Percentiles rank a stretch among this genome's conserved stretches.
phyloP scores from a whole-genome alignment of 1,284 basidiomycete genomes.

The Fomitopsis pinicola region DNA sequence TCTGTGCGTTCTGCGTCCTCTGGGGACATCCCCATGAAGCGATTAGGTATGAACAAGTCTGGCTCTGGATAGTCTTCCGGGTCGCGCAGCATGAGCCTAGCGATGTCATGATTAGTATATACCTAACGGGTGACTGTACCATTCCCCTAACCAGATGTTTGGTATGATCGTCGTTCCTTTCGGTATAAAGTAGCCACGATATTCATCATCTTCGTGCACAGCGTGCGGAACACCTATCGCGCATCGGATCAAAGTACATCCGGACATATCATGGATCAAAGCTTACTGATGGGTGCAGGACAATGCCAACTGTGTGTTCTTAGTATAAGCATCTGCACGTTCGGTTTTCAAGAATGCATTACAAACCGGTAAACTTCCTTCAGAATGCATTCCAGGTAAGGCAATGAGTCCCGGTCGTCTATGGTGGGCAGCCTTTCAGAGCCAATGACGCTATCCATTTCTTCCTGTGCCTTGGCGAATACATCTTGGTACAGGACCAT shows the following conservation, averaged over 20 bases:
- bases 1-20: background rate
- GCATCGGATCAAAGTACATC: background rate
- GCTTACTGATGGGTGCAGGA: no score
- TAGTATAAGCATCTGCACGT: no score
- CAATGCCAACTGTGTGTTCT: no score
- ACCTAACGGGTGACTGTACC: no score
- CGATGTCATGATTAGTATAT: background rate
- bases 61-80: slow-evolving; percentile 24
- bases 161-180: slow-evolving; percentile 30
- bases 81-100: slow-evolving; percentile 26
- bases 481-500: slow-evolving; percentile 48
- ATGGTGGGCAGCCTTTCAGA: slow-evolving; percentile 38
- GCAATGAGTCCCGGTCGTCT: slow-evolving; percentile 43
- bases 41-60: slow-evolving; percentile 23
- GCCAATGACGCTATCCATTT: slow-evolving; percentile 33
- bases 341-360: no score
- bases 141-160: background rate
- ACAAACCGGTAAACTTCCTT: slow-evolving; percentile 45
- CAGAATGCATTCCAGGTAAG: slow-evolving; percentile 48
- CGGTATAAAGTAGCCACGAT: slow-evolving; percentile 43
- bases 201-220: slow-evolving; percentile 43
- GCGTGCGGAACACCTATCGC: slow-evolving; percentile 42
- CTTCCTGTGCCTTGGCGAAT: slow-evolving; percentile 40
- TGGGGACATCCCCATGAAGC: slow-evolving; percentile 12
- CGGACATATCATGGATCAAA: background rate